Percentiles rank a stretch among this genome's conserved stretches.
Conservation (phyloP, 176 grass and related monocot species). For the Oryza officinalis region DNA sequence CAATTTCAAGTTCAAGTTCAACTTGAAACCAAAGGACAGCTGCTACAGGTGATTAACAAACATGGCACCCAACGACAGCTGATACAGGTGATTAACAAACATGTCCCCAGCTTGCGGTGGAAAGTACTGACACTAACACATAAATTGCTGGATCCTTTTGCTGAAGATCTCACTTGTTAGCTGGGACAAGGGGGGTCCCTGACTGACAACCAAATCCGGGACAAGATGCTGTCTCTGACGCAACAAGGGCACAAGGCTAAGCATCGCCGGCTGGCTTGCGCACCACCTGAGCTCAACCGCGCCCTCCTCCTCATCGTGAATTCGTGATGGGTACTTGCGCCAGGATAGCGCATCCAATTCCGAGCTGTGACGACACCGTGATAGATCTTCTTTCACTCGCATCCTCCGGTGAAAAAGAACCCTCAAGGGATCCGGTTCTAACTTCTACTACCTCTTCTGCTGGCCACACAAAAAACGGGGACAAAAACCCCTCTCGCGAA, state of each 20-base stretch:
- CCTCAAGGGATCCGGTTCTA: conserved; percentile 29
- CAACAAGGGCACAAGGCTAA: background rate
- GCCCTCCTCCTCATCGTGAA: background rate
- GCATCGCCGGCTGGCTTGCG: background rate
- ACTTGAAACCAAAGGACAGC: background rate
- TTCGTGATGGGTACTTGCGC: background rate
- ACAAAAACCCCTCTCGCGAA: background rate
- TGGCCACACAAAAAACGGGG: conserved; percentile 5
- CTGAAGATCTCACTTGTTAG: background rate
- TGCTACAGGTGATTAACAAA: background rate
- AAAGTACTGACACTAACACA: background rate
- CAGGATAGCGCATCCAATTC: conserved; percentile 38
- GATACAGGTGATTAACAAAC: background rate
- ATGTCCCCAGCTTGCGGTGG: background rate
- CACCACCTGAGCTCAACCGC: background rate
- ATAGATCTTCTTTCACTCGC: background rate
- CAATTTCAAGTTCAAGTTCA: background rate
- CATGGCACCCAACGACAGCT: background rate
- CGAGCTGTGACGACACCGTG: conserved; percentile 20
- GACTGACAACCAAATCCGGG: background rate
- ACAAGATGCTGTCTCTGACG: conserved; percentile 1
- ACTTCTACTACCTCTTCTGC: conserved; percentile 5
- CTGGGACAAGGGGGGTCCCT: background rate
- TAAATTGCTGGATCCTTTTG: too few relatives aligned
- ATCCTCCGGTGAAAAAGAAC: conserved; percentile 7